These are phyloP conservation scores for Parastagonospora avenae DNA, from an alignment of 2,329 filamentous ascomycete genomes.

Conservation along the genomic window DNA sequence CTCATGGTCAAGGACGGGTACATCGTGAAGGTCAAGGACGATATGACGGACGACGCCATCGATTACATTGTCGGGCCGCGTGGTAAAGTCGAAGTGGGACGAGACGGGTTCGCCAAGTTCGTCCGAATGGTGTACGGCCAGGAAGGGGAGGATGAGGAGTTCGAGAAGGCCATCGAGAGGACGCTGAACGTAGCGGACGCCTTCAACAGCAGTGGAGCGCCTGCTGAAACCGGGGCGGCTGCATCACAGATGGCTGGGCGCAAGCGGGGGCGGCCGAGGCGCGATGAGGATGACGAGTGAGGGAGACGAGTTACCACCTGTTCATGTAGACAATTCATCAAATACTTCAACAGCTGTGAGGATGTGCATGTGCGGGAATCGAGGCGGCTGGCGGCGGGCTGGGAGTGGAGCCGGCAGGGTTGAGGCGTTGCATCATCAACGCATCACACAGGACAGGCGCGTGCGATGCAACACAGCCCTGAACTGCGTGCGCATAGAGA, in stretches of 20 bases:
- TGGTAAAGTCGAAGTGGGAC: constrained; percentile 82
- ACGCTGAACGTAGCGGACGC: constrained; percentile 38
- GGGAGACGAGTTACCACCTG: not conserved
- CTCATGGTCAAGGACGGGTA: constrained; percentile 84
- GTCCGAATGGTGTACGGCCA: constrained; percentile 50
- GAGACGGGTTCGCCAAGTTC: constrained; percentile 74
- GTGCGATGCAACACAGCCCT: no score
- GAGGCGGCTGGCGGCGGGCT: not conserved
- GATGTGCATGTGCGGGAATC: not conserved
- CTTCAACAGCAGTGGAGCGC: constrained; percentile 10
- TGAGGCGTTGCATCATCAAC: not conserved
- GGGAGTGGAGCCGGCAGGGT: not conserved
- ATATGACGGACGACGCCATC: constrained; percentile 70
- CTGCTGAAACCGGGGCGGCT: constrained; percentile 4
- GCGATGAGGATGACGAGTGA: constrained; percentile 9
- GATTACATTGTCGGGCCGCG: constrained; percentile 86
- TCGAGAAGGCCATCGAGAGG: constrained; percentile 40
- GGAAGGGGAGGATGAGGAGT: constrained; percentile 42
- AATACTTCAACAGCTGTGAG: not conserved
- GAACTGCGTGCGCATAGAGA: no score
- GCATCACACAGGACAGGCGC: not conserved
- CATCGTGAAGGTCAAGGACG: constrained; percentile 74
- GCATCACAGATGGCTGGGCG: constrained; percentile 16
- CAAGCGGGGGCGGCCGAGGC: constrained; percentile 20
- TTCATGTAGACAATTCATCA: not conserved